Percentiles rank a stretch among this genome's conserved stretches.
Conservation (phyloP, 73 alveolate genomes). For the Paramecium sonneborni region DNA sequence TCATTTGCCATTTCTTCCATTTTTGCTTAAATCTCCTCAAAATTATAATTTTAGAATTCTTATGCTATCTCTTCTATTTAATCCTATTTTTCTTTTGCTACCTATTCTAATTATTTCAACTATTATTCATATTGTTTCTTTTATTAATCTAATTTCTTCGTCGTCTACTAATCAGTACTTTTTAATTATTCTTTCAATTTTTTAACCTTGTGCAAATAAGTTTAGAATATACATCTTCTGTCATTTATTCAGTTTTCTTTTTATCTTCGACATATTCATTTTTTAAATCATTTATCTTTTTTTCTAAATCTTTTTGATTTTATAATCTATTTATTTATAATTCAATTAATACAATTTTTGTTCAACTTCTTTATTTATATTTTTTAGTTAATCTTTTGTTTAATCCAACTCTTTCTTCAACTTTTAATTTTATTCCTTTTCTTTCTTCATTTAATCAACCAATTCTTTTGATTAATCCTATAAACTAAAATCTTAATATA, state of each 20-base stretch:
- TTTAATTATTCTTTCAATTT: neutral
- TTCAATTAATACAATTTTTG: neutral
- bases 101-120: neutral
- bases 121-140: neutral
- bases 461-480: neutral
- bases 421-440: neutral
- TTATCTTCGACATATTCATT: neutral
- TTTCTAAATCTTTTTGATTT: neutral
- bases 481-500: neutral
- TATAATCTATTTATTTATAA: neutral
- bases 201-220: neutral
- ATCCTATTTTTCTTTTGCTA: neutral
- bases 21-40: constrained; percentile 16
- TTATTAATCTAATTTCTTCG: constrained; percentile 17
- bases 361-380: neutral
- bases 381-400: neutral
- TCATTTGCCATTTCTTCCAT: constrained; percentile 52
- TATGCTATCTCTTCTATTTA: neutral
- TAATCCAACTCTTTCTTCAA: neutral
- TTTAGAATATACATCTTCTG: neutral
- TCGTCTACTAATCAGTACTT: neutral
- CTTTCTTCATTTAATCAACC: neutral
- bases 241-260: neutral
- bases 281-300: neutral
- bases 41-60: neutral